Percentiles rank a stretch among this genome's conserved stretches.
phyloP scores from a whole-genome alignment of 306 rosid species.

The Mimosa bimucronata region DNA sequence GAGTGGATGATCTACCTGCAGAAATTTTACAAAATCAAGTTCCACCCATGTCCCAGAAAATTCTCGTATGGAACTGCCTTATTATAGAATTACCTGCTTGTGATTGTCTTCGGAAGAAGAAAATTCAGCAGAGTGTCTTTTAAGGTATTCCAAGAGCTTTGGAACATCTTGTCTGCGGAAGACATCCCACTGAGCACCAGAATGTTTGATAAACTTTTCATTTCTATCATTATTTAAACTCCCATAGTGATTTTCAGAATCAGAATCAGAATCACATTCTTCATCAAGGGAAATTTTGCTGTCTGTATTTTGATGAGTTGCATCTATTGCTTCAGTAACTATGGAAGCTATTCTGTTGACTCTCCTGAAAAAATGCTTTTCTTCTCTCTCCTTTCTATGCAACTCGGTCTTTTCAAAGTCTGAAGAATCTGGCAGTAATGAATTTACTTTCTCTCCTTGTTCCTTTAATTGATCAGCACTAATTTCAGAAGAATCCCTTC shows the following conservation, averaged over 20 bases:
- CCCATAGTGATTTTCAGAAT: constrained; percentile 38
- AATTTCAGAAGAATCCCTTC: constrained; percentile 47
- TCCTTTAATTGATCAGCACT: constrained; percentile 43
- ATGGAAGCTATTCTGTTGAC: constrained; percentile 58
- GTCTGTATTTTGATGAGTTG: constrained; percentile 41
- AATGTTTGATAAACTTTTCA: constrained; percentile 36
- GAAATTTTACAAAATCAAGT: constrained; percentile 37
- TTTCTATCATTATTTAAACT: constrained; percentile 37
- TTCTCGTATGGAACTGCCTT: constrained; percentile 33
- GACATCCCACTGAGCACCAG: constrained; percentile 85
- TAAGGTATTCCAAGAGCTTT: constrained; percentile 80
- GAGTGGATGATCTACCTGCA: constrained; percentile 89
- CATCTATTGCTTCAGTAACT: constrained; percentile 45
- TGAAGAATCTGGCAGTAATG: constrained; percentile 38
- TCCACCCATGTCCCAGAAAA: constrained; percentile 22
- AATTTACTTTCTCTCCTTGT: constrained; percentile 37
- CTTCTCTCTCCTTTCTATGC: constrained; percentile 48
- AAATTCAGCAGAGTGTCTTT: constrained; percentile 62
- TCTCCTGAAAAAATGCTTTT: constrained; percentile 65
- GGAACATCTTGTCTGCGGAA: constrained; percentile 94
- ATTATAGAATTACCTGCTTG: constrained; percentile 56
- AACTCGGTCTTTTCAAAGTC: constrained; percentile 42
- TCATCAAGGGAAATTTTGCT: constrained; percentile 40
- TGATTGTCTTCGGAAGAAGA: constrained; percentile 44
- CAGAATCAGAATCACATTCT: constrained; percentile 52